phyloP scores from a whole-genome alignment of 768 basidiomycete genomes.

The Trametes meyenii region DNA sequence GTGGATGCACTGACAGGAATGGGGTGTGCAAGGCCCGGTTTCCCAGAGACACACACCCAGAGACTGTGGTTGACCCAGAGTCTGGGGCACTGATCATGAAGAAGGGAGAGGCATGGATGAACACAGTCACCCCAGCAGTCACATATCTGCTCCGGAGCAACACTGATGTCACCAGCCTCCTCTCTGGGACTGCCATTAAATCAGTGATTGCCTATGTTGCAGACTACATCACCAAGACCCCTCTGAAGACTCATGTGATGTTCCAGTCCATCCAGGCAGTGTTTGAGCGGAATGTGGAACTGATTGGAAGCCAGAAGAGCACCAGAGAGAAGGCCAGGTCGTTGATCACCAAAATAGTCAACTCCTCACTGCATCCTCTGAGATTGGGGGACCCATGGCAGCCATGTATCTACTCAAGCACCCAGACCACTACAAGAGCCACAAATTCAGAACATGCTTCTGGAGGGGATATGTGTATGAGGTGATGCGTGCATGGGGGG shows the following conservation, averaged over 20 bases:
- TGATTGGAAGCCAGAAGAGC: not conserved
- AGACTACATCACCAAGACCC: slow-evolving; percentile 3
- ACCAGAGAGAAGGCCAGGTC: not conserved
- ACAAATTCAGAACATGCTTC: slow-evolving; percentile 17
- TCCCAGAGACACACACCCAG: not conserved
- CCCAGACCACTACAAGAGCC: slow-evolving; percentile 23
- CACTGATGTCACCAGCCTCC: slow-evolving; percentile 2
- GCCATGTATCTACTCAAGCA: slow-evolving; percentile 19
- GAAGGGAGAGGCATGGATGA: slow-evolving; percentile 8
- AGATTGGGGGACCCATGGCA: slow-evolving; percentile 23
- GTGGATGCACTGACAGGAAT: not conserved
- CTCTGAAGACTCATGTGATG: slow-evolving; percentile 1
- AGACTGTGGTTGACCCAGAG: slow-evolving; percentile 1
- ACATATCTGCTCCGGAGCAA: not conserved
- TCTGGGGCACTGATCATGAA: slow-evolving; percentile 1
- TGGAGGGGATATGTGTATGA: slow-evolving; percentile 12
- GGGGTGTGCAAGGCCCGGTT: not conserved
- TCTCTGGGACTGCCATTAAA: slow-evolving; percentile 7
- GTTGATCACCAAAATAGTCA: slow-evolving; percentile 10
- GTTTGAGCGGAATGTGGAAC: not conserved
- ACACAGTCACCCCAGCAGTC: not conserved
- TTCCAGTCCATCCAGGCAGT: slow-evolving; percentile 1
- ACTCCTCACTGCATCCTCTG: slow-evolving; percentile 5
- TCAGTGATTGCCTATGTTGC: not conserved
- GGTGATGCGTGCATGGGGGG: slow-evolving; percentile 1